Evolutionary conservation across 1,284 basidiomycete genomes (phyloP), one percentile per base, ranked within the genome.

Genomic region (Puccinia polysora): DNA sequence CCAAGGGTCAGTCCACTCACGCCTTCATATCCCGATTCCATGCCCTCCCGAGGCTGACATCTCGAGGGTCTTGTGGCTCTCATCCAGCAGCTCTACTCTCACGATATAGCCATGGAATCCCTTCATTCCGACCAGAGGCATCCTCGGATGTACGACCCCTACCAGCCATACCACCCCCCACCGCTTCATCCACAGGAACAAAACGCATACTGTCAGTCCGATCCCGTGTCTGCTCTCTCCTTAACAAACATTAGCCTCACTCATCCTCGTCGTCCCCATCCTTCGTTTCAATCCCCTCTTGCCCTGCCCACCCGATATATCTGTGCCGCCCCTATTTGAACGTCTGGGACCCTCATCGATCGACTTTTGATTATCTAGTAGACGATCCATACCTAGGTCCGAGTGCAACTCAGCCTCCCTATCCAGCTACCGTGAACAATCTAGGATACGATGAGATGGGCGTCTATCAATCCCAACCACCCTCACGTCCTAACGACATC

Each of bases 371-470:
- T 47, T 18, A 18, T n/a, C 32, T n/a, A 43, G 50, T 45, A 70
- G 74, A 74, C 59, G 74, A 76, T 49, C 69, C 74, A 30, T 75
- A 74, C 64, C 74, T 75, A 6, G 75, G 73, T 4, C 70, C 73
- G 0, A 68, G 58, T n/a, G 67, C 74, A 5, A 50, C 73, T 4
- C 76, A 75, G 28, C 71, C 74, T 53, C 74, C 73, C 2, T 62
- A 74, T 23, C 75, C 73, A 1, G 71, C 65, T 14, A 69, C 59
- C 34, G 25, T 73, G 28, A 56, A 36, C 14, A 56, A 56, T 36
- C 15, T 56, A n/a, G 55, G 55, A 68, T 43, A 55, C 20, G 40
- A 63, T 28, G 60, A 63, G 6, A 36, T 40, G 23, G 8, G 12
- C 23, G 36, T 23, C 5, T 45, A 60, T 36, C 53, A 28, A 56